Evolutionary conservation across 805 yeast genomes (phyloP), one percentile per base, ranked within the genome.

Genomic region (Candida berthetii): DNA sequence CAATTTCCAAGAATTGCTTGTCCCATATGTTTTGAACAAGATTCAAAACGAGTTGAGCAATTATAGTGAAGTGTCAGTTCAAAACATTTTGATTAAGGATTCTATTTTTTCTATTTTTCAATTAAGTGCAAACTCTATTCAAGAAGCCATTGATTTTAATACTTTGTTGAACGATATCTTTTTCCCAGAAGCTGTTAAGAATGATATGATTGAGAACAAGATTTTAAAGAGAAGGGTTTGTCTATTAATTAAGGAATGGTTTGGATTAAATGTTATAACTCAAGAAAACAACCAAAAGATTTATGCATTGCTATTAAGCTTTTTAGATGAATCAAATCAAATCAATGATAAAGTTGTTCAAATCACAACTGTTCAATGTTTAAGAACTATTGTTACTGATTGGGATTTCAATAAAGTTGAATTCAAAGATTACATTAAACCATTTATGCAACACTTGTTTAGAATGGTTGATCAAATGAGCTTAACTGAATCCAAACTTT

Each of bases 51-150:
- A 67, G 20, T 58, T 64, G 27, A 48, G 59, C 3, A 53, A 49
- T n/a, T 50, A 61, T 17, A 53, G 62, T 6, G 55, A 55, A 25
- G 48, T 57, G 4, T 46, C 60, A 1, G 66, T 69, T 3, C 68
- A 65, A 15, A 80, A 80, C 42, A 69, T 85, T 10, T 64, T 88
- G 35, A 65, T 71, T n/a, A 83, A 80, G 47, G 99, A 91, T 61
- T 75, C 96, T 0, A 79, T 84, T 0, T 71, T 88, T 45, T 76
- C 89, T 22, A 85, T 88, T n/a, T 85, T 93, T 50, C 95, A 89
- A 60, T 67, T 86, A 22, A 80, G 91, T 42, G 71, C 91, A 0
- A 68, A 67, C 43, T 79, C 85, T 0, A 77, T 91, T 17, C 68
- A 76, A 35, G 80, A 80, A 27, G 66, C 67, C 39, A 81, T 85